Percentiles rank a stretch among this genome's conserved stretches.
Evolutionary conservation across 257 asterid genomes (phyloP).

Genomic region (Fraxinus anomala): DNA sequence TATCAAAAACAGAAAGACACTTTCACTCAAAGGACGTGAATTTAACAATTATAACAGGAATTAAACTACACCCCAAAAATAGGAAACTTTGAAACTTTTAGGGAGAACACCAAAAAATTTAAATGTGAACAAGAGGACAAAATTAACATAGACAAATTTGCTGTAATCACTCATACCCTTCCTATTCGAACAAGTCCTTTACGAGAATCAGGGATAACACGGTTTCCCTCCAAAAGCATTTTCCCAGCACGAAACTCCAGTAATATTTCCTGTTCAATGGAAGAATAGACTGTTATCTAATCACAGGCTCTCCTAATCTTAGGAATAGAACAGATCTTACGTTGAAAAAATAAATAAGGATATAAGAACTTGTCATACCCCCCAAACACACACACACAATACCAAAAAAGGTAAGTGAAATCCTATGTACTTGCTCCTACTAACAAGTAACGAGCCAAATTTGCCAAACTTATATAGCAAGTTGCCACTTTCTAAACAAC

Average conservation of each 20-base stretch:
- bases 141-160: slow-evolving; percentile 7
- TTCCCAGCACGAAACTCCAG: slow-evolving; percentile 96
- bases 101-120: background rate
- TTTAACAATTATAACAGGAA: background rate
- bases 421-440: background rate
- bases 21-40: slow-evolving; percentile 9
- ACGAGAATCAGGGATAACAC: slow-evolving; percentile 81
- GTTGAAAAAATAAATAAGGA: background rate
- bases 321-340: slow-evolving; percentile 2
- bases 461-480: background rate
- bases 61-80: slow-evolving; percentile 16
- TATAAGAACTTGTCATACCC: background rate
- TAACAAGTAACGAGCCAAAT: background rate
- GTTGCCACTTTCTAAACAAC: background rate
- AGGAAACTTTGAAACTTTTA: slow-evolving; percentile 1
- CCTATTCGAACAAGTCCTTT: slow-evolving; percentile 91
- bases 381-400: background rate
- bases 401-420: background rate
- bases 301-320: background rate
- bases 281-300: slow-evolving; percentile 16
- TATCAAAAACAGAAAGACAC: slow-evolving; percentile 33
- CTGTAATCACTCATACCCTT: slow-evolving; percentile 56
- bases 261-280: slow-evolving; percentile 56
- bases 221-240: slow-evolving; percentile 82
- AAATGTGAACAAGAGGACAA: slow-evolving; percentile 11